Evolutionary conservation across 768 basidiomycete genomes (phyloP), one percentile per base, ranked within the genome.

Genomic region (Russula sp.): DNA sequence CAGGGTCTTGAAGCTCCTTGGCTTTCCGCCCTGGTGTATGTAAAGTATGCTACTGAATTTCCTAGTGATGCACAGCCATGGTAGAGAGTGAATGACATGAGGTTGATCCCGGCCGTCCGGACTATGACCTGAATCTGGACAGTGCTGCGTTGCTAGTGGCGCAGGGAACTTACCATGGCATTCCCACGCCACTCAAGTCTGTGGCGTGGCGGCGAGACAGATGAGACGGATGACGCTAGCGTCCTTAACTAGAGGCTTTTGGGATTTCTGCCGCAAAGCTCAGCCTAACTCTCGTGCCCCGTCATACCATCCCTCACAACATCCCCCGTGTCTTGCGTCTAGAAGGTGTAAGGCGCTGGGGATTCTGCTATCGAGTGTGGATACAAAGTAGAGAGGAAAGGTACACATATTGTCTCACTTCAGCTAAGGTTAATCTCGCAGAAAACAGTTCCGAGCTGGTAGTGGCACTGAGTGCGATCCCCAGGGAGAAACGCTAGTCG

Each of bases 11-110:
- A 32, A 18, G 48, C 18, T 35, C 39, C 11, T 42, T 45, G n/a
- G 14, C 51, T 29, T 49, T 47, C 51, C 22, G 14, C 22, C 13
- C 32, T 45, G 14, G 25, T 48, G 51, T 49, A 59, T 49, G 57
- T 59, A 58, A 53, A 58, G 50, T 53, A 58, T 46, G 50, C 14
- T 47, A 61, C 51, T 58, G 46, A 58, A 59, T 29, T 29, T 42
- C 29, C 9, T 58, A 63, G 50, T 58, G 7, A 41, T 34, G 13
- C 34, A 16, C 45, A 7, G 32, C 35, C 22, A 29, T 34, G 36
- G 51, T 14, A 22, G 20, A 3, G 43, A 34, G 18, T 35, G 25
- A 48, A 47, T 47, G 52, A 25, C n/a, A 20, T 54, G 45, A 32
- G 36, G 38, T n/a, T 34, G 6, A 25, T 25, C 14, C 20, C 14